These are phyloP conservation scores for Coemansia sp. DNA, from an alignment of 192 early-diverging fungal genomes.

Conservation along the genomic window DNA sequence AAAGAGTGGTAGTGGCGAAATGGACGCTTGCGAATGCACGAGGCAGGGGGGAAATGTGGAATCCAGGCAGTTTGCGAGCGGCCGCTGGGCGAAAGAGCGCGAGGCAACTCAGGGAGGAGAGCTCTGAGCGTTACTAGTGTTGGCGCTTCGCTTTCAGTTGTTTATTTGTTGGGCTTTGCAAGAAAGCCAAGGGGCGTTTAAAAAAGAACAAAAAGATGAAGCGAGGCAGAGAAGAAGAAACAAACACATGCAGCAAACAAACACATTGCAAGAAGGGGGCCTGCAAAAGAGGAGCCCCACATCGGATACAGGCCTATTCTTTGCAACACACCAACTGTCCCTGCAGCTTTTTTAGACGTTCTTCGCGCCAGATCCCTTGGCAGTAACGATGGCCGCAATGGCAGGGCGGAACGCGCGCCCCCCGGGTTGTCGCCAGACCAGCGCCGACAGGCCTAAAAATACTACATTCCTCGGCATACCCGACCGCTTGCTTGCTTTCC, in stretches of 20 bases:
- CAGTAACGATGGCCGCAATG: neutral
- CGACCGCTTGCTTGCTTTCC: neutral
- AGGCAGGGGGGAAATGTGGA: neutral
- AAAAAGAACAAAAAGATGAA: neutral
- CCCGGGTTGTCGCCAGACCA: neutral
- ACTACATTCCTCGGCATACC: neutral
- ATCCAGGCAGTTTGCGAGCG: neutral
- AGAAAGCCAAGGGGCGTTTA: neutral
- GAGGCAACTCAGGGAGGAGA: neutral
- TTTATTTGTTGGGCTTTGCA: neutral
- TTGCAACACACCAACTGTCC: neutral
- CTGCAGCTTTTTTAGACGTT: neutral
- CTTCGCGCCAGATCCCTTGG: neutral
- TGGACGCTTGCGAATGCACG: neutral
- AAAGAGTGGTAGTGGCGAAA: neutral
- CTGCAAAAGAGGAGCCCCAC: neutral
- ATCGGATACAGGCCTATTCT: slow-evolving; percentile 1
- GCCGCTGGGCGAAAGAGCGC: neutral
- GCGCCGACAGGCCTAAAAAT: neutral
- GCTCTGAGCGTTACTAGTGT: neutral
- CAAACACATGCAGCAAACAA: neutral
- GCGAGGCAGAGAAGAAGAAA: neutral
- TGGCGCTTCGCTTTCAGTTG: neutral
- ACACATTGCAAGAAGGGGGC: neutral
- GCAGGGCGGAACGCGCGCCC: neutral